A percentile compares a stretch with the other conserved stretches of the same genome.
Evolutionary conservation across 2,329 filamentous ascomycete species (phyloP).

Genomic region (Pseudogymnoascus sp.): DNA sequence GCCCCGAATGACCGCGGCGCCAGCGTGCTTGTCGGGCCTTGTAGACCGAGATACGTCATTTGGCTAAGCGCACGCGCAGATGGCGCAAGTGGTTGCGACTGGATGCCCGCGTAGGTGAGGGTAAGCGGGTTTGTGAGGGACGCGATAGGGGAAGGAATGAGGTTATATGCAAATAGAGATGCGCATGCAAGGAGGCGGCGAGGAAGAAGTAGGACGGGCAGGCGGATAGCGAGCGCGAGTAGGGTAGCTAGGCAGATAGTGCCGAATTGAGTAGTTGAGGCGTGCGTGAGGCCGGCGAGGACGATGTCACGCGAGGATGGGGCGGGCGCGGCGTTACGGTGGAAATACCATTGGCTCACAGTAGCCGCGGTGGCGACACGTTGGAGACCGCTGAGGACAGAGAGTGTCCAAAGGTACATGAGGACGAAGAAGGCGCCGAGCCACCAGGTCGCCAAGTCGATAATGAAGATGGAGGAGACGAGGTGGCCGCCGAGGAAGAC

Average conservation of each 20-base stretch:
- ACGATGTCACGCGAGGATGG: constrained; percentile 77
- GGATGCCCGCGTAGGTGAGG: constrained; percentile 87
- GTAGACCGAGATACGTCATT: constrained; percentile 70
- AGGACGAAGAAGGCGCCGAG: constrained; percentile 85
- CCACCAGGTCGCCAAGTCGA: constrained; percentile 89
- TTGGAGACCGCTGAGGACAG: constrained; percentile 80
- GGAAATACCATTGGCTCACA: constrained; percentile 98
- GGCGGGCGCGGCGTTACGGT: constrained; percentile 72
- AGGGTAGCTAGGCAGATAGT: constrained; percentile 86
- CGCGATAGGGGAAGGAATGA: constrained; percentile 78
- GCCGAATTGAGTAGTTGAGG: constrained; percentile 79
- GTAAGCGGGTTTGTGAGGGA: constrained; percentile 86
- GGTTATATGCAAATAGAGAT: constrained; percentile 63
- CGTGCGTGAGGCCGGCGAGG: constrained; percentile 72
- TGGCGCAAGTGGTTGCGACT: constrained; percentile 72
- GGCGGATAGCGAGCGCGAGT: constrained; percentile 69
- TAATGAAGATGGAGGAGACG: constrained; percentile 66
- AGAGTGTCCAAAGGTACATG: constrained; percentile 92
- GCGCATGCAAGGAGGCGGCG: constrained; percentile 58
- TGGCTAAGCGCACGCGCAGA: constrained; percentile 75
- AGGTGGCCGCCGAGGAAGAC: constrained; percentile 92
- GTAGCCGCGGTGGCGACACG: constrained; percentile 88
- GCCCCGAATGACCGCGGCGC: constrained; percentile 47
- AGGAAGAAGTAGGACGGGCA: constrained; percentile 80
- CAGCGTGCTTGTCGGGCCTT: constrained; percentile 65